Percentiles rank a stretch among this genome's conserved stretches.
These are phyloP conservation scores for Hanseniaspora mollemarum DNA, from an alignment of 805 yeast genomes.

Conservation along the genomic window DNA sequence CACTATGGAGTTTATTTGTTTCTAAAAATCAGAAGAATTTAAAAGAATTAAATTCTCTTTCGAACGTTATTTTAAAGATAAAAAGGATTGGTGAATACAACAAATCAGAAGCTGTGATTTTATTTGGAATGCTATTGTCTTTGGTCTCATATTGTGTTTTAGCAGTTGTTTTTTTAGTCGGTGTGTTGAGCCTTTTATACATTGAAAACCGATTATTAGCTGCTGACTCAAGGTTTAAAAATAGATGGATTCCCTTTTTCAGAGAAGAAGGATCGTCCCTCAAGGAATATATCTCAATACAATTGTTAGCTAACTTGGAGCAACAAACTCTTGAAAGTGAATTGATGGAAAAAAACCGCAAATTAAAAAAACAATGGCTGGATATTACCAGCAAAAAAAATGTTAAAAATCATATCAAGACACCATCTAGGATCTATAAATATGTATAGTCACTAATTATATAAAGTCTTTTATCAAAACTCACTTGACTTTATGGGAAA, in stretches of 20 bases:
- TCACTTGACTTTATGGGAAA: background rate
- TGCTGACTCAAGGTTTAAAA: background rate
- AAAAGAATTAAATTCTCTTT: background rate
- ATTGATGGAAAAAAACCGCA: background rate
- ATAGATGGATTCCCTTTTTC: slow-evolving; percentile 9
- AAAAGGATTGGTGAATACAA: background rate
- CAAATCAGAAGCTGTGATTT: background rate
- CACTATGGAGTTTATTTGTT: background rate
- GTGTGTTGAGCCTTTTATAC: background rate
- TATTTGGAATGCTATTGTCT: background rate
- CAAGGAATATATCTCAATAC: background rate
- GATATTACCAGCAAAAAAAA: background rate
- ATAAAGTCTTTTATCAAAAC: background rate
- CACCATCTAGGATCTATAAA: background rate
- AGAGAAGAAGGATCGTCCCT: slow-evolving; percentile 4
- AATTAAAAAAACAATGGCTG: background rate
- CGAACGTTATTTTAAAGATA: background rate
- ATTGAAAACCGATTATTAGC: slow-evolving; percentile 3
- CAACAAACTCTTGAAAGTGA: background rate
- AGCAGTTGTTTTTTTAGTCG: background rate
- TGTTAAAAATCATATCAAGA: background rate
- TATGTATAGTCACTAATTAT: background rate
- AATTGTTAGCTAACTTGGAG: background rate
- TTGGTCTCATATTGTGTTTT: background rate
- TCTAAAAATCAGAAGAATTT: background rate